Evolutionary conservation across 225 moss, liverwort and hornwort species (phyloP).

Genomic region (Anthoceros angustus): DNA sequence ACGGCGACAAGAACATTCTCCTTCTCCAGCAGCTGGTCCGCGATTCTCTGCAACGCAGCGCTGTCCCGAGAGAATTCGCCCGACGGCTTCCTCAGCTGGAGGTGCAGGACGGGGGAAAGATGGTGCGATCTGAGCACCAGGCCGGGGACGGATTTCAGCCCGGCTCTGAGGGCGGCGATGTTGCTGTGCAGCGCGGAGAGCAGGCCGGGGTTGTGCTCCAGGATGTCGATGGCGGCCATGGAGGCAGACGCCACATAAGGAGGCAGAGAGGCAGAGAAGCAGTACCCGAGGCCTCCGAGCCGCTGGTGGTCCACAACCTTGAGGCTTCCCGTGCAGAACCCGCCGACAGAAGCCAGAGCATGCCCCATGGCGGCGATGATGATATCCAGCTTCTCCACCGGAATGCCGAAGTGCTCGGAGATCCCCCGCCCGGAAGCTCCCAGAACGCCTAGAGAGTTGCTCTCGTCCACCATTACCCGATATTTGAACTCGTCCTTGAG

Average conservation of each 20-base stretch:
- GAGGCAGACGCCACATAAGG: conserved; percentile 86
- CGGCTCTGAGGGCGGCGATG: conserved; percentile 43
- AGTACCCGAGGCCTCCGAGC: conserved; percentile 81
- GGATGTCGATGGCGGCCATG: conserved; percentile 51
- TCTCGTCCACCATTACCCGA: conserved; percentile 79
- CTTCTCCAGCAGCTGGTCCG: conserved; percentile 59
- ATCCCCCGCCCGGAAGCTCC: conserved; percentile 82
- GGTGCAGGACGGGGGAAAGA: conserved; percentile 52
- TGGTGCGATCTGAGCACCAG: conserved; percentile 49
- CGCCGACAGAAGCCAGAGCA: conserved; percentile 84
- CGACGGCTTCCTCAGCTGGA: conserved; percentile 42
- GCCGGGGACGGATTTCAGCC: conserved; percentile 40
- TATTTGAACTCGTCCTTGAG: conserved; percentile 89
- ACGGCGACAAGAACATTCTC: conserved; percentile 38
- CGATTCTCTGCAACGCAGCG: conserved; percentile 41
- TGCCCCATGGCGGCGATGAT: conserved; percentile 87
- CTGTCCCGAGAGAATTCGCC: conserved; percentile 35
- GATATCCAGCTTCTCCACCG: conserved; percentile 80
- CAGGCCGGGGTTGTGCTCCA: conserved; percentile 72
- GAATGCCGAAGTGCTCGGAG: conserved; percentile 66
- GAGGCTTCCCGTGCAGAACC: conserved; percentile 81
- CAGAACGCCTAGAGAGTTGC: conserved; percentile 79
- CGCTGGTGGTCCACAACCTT: conserved; percentile 99
- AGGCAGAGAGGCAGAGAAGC: conserved; percentile 88
- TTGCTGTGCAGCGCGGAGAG: conserved; percentile 45